Evolutionary conservation across 495 filamentous ascomycete genomes (phyloP).

Genomic region (Aspergillus asperescens): DNA sequence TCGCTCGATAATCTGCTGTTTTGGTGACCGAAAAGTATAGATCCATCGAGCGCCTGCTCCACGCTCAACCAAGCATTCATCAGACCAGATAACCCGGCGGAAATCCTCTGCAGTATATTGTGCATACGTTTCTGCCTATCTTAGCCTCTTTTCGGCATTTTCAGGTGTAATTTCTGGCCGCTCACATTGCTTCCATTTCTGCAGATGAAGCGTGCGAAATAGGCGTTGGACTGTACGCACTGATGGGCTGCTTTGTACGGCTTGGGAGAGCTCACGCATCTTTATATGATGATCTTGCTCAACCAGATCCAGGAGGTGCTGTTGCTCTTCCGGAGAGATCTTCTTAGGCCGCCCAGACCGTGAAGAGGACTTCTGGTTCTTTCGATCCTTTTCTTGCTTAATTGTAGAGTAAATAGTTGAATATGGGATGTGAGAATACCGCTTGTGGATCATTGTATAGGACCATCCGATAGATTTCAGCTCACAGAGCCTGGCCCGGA

Average conservation of each 20-base stretch:
- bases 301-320: not conserved
- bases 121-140: not conserved
- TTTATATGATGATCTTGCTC: not conserved
- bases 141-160: not conserved
- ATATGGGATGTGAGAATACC: not conserved
- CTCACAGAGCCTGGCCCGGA: slow-evolving; percentile 1
- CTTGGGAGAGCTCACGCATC: not conserved
- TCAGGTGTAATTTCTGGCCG: not conserved
- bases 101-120: not conserved
- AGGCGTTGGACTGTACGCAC: not conserved
- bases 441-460: not conserved
- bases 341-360: not conserved
- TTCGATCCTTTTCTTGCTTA: not conserved
- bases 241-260: not conserved
- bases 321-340: not conserved
- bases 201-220: not conserved
- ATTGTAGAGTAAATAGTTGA: not conserved
- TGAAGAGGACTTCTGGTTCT: not conserved
- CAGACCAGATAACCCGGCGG: not conserved
- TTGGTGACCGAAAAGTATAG: not conserved
- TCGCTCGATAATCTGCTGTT: not conserved
- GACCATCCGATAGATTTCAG: not conserved
- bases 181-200: not conserved
- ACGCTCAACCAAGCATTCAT: not conserved
- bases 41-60: not conserved